These are phyloP conservation scores for Lolium multiflorum DNA, from an alignment of 176 grass and related monocot species.

Conservation along the genomic window DNA sequence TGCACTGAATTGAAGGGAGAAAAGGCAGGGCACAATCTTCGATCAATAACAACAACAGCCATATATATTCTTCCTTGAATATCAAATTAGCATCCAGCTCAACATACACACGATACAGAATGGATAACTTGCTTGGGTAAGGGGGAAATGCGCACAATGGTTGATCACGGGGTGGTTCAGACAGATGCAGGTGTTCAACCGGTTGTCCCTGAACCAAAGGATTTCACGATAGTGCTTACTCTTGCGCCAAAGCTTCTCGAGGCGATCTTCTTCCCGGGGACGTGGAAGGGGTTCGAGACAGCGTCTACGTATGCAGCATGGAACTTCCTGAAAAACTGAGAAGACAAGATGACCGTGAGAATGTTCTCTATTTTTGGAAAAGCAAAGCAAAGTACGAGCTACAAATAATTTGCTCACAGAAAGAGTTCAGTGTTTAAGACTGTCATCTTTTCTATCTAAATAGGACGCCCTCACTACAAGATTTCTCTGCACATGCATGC, in stretches of 20 bases:
- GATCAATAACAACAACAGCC: not conserved
- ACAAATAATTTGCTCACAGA: not conserved
- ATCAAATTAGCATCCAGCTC: slow-evolving; percentile 13
- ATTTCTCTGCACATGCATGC: too few species aligned
- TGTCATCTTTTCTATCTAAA: too few species aligned
- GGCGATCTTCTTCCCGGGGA: slow-evolving; percentile 96
- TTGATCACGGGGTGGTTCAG: not conserved
- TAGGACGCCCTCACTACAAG: too few species aligned
- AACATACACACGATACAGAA: slow-evolving; percentile 17
- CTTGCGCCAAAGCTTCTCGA: slow-evolving; percentile 88
- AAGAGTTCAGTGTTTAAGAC: not conserved
- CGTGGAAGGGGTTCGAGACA: slow-evolving; percentile 93
- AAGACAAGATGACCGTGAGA: slow-evolving; percentile 9
- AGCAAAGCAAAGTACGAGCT: not conserved
- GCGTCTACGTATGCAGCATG: slow-evolving; percentile 89
- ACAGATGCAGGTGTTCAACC: slow-evolving; percentile 38
- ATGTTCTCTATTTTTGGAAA: not conserved
- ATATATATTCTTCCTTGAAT: slow-evolving; percentile 35
- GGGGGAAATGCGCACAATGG: not conserved
- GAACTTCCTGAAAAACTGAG: slow-evolving; percentile 99
- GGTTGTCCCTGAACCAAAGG: slow-evolving; percentile 62
- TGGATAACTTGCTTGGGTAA: not conserved
- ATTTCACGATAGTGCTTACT: slow-evolving; percentile 83
- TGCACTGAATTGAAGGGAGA: not conserved
- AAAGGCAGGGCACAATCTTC: not conserved